Evolutionary conservation across 2,329 filamentous ascomycete genomes (phyloP).

Genomic region (Penicillium glabrum): DNA sequence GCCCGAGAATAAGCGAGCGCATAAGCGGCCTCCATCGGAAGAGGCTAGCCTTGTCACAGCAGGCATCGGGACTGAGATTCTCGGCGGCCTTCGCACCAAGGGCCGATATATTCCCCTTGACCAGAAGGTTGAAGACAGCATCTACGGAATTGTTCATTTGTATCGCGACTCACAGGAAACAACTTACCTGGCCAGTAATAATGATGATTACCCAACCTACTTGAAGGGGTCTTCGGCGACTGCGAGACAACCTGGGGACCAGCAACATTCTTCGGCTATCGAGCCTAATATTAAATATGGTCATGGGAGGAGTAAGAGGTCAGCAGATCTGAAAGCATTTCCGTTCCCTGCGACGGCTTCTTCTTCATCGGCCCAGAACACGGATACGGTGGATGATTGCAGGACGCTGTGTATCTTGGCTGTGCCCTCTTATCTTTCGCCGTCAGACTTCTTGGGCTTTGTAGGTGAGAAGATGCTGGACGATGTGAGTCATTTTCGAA

Average conservation of each 20-base stretch:
- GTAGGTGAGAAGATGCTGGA: conserved; percentile 83
- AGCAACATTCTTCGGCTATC: conserved; percentile 5
- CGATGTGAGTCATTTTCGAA: conserved; percentile 87
- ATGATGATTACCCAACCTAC: conserved; percentile 47
- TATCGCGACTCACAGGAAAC: conserved; percentile 84
- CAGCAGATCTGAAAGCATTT: conserved; percentile 10
- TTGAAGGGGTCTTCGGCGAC: conserved; percentile 40
- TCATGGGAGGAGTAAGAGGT: neutral
- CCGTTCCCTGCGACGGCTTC: conserved; percentile 18
- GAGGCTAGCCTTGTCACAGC: conserved; percentile 46
- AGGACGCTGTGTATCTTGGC: conserved; percentile 91
- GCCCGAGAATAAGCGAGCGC: conserved; percentile 25
- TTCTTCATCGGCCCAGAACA: conserved; percentile 12
- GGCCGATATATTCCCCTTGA: conserved; percentile 73
- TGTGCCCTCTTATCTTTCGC: conserved; percentile 90
- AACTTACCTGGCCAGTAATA: conserved; percentile 50
- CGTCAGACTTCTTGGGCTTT: conserved; percentile 86
- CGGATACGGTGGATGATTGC: conserved; percentile 66
- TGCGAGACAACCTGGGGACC: conserved; percentile 27
- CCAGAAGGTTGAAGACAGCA: conserved; percentile 71
- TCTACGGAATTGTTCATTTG: conserved; percentile 91
- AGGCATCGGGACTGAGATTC: conserved; percentile 51
- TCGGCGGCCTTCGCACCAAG: conserved; percentile 74
- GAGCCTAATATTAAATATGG: neutral
- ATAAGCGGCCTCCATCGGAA: conserved; percentile 16